phyloP scores from a whole-genome alignment of 1,284 basidiomycete genomes.

The Amylostereum chailletii region DNA sequence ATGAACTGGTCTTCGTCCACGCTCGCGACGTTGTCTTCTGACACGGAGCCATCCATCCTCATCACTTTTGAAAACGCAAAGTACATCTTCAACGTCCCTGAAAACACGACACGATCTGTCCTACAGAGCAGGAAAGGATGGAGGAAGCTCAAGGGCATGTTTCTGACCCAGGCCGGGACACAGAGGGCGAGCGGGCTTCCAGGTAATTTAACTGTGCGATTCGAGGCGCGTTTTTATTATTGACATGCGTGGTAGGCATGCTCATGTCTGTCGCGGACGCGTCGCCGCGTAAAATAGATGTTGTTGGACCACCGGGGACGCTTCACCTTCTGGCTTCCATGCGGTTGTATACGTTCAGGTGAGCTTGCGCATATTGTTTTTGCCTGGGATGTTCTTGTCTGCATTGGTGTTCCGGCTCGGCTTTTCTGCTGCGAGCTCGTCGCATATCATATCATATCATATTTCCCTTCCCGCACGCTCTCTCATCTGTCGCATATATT shows the following conservation, averaged over 20 bases:
- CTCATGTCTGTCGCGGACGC: constrained; percentile 81
- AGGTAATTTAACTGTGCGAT: constrained; percentile 36
- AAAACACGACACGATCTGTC: constrained; percentile 71
- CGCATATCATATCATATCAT: not conserved
- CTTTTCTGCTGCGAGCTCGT: no score
- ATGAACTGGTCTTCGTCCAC: constrained; percentile 59
- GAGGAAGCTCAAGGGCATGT: constrained; percentile 60
- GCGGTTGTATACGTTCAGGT: constrained; percentile 59
- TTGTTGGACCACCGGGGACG: constrained; percentile 70
- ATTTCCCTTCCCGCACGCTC: not conserved
- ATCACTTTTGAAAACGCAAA: constrained; percentile 71
- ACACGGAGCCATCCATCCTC: constrained; percentile 72
- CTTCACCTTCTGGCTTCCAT: constrained; percentile 66
- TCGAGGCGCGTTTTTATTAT: constrained; percentile 1
- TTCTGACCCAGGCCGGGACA: constrained; percentile 60
- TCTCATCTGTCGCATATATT: not conserved
- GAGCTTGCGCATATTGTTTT: constrained; percentile 12
- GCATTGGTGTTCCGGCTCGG: no score
- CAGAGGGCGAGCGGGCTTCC: constrained; percentile 61
- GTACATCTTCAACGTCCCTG: constrained; percentile 83
- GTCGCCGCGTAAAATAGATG: constrained; percentile 43
- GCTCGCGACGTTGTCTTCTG: constrained; percentile 50
- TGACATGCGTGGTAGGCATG: constrained; percentile 39
- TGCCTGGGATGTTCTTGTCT: no score
- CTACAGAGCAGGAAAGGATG: constrained; percentile 59